A percentile compares a stretch with the other conserved stretches of the same genome.
Conservation (phyloP, 2,329 filamentous ascomycete species). For the Amylocarpus encephaloides region DNA sequence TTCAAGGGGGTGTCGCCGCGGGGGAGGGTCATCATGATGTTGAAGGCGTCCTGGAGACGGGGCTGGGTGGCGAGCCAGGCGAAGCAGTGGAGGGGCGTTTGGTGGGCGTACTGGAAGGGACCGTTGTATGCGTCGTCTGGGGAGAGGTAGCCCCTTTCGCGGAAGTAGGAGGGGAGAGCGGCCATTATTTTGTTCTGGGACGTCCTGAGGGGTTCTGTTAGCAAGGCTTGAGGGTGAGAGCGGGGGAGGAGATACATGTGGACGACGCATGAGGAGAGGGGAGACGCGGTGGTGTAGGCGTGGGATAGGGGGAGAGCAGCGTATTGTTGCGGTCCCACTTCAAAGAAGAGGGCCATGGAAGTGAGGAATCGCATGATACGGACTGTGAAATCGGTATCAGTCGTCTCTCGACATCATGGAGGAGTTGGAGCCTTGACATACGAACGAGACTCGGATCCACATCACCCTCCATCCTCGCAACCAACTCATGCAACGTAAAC, state of each 20-base stretch:
- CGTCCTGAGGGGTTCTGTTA: constrained; percentile 1
- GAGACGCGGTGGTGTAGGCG: constrained; percentile 4
- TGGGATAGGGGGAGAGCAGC: constrained; percentile 2
- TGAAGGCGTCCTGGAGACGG: constrained; percentile 12
- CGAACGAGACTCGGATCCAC: constrained; percentile 4
- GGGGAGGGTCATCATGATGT: constrained; percentile 10
- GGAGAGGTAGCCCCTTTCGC: constrained; percentile 5
- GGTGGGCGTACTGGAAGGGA: constrained; percentile 12
- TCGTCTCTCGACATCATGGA: not conserved
- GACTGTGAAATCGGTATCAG: not conserved
- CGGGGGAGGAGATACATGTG: not conserved
- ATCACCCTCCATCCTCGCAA: constrained; percentile 1
- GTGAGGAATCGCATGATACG: constrained; percentile 13
- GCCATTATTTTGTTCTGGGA: constrained; percentile 6
- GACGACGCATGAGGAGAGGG: constrained; percentile 2
- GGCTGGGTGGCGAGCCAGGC: constrained; percentile 13
- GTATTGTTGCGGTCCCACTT: constrained; percentile 3
- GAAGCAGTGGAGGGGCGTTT: constrained; percentile 12
- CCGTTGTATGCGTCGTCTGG: constrained; percentile 12
- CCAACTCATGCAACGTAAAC: constrained; percentile 1
- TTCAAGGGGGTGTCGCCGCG: not conserved
- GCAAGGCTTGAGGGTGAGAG: not conserved
- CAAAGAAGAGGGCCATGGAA: constrained; percentile 8
- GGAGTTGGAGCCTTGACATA: not conserved
- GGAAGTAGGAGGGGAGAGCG: constrained; percentile 11